These are phyloP conservation scores for Neonectria ditissima DNA, from an alignment of 2,329 filamentous ascomycete genomes.

Conservation along the genomic window DNA sequence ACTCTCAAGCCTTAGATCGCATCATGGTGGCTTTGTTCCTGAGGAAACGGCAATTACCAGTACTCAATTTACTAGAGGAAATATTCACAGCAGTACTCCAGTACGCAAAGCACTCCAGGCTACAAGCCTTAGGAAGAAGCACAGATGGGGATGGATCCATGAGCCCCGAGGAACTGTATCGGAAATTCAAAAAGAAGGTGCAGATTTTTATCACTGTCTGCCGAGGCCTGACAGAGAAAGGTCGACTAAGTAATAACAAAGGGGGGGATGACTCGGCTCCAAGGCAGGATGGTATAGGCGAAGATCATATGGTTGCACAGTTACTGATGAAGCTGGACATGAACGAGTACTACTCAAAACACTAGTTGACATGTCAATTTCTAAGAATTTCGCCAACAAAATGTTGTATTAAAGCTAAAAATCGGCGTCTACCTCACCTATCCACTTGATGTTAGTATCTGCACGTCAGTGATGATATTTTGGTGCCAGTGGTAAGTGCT, in stretches of 20 bases:
- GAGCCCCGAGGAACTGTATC: constrained; percentile 65
- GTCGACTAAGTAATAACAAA: constrained; percentile 51
- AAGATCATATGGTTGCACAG: constrained; percentile 74
- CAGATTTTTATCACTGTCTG: constrained; percentile 81
- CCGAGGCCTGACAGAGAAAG: constrained; percentile 74
- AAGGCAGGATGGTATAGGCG: constrained; percentile 52
- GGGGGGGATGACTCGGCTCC: constrained; percentile 48
- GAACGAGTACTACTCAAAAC: constrained; percentile 70
- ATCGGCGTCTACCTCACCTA: no score
- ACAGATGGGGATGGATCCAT: constrained; percentile 23
- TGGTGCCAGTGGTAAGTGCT: neutral
- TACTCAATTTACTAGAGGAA: constrained; percentile 79
- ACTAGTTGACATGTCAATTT: constrained; percentile 22
- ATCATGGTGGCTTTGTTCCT: constrained; percentile 81
- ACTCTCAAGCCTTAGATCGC: constrained; percentile 79
- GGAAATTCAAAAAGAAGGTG: constrained; percentile 76
- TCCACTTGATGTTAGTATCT: neutral
- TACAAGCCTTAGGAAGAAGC: constrained; percentile 51
- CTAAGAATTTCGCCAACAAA: neutral
- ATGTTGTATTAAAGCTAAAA: no score
- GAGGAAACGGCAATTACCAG: constrained; percentile 78
- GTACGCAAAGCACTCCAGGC: constrained; percentile 69
- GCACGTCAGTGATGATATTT: neutral
- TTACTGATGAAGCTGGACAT: constrained; percentile 78
- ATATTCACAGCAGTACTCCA: constrained; percentile 79